phyloP scores from a whole-genome alignment of 441 rosid genomes.

The Adansonia madagascariensis region DNA sequence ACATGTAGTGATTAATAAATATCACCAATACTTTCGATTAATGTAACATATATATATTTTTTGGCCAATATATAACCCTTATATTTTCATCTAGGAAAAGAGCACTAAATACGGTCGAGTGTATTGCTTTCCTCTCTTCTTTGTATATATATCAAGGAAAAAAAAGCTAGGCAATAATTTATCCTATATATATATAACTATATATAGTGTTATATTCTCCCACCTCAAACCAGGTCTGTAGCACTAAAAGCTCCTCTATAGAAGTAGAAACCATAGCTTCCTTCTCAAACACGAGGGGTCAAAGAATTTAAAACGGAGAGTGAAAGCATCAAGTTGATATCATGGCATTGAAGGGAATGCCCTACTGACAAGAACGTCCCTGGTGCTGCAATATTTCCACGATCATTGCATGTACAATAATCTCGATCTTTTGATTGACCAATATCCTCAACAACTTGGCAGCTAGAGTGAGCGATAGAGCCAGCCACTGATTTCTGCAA shows the following conservation, averaged over 20 bases:
- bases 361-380: not conserved
- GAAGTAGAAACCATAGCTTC: not conserved
- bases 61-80: too few relatives aligned
- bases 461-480: conserved; percentile 7
- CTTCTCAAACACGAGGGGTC: not conserved
- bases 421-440: conserved; percentile 18
- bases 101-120: not conserved
- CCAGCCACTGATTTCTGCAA: conserved; percentile 22
- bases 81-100: not conserved
- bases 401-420: conserved; percentile 23
- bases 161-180: not conserved
- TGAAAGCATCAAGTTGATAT: conserved; percentile 34
- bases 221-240: not conserved
- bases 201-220: not conserved
- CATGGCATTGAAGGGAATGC: conserved; percentile 20
- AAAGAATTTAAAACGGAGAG: conserved; percentile 26
- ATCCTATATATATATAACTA: not conserved
- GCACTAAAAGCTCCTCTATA: not conserved
- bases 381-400: not conserved
- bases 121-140: not conserved
- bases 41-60: not conserved
- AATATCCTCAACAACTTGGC: conserved; percentile 10
- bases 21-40: not conserved
- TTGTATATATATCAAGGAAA: not conserved
- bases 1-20: not conserved